Evolutionary conservation across 441 rosid genomes (phyloP), one percentile per base, ranked within the genome.

Genomic region (Pelargonium citronellum): DNA sequence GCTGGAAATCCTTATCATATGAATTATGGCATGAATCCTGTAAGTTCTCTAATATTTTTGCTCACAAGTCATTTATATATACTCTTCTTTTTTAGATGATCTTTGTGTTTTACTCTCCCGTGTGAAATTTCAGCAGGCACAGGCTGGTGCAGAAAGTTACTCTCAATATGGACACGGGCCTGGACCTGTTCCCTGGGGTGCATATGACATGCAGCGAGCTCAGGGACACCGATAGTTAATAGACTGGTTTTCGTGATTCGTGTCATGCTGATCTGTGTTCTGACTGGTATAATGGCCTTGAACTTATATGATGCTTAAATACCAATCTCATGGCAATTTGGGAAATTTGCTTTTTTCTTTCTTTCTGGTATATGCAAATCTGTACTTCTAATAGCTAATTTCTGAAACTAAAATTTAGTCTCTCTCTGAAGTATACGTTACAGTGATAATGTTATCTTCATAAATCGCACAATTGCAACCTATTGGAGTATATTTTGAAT

Each of bases 11-110:
- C 86, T 67, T 91, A 87, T 80, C 90, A 87, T 68, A 80, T 79
- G 46, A 83, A 80, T 79, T 94, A 90, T 79, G 87, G 81, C 80
- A 80, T 87, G 87, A 85, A 86, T 85, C 89, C 89, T 64, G 98
- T 91, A 84, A 89, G 98, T 83, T 71, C 27, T 61, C 27, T 13
- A 22, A 27, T 19, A 22, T 55, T 22, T 10, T 27, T 27, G 30
- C 2, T 34, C 68, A 49, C 16, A 37, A 6, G 10, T 15, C 51
- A 20, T 20, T 2, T 63, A 11, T 27, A 17, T 12, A 20, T 11
- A 49, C 9, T 20, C 57, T 43, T 51, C 12, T 53, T 63, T 71
- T 63, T 1, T 4, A 9, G 44, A 46, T 22, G 43, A 55, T 49
- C 7, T 39, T 1, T 19, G 64, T 71, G 6, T 12, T 53, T 41